These are phyloP conservation scores for Grigorovia yakushimaensis DNA, from an alignment of 805 yeast genomes.

Conservation along the genomic window DNA sequence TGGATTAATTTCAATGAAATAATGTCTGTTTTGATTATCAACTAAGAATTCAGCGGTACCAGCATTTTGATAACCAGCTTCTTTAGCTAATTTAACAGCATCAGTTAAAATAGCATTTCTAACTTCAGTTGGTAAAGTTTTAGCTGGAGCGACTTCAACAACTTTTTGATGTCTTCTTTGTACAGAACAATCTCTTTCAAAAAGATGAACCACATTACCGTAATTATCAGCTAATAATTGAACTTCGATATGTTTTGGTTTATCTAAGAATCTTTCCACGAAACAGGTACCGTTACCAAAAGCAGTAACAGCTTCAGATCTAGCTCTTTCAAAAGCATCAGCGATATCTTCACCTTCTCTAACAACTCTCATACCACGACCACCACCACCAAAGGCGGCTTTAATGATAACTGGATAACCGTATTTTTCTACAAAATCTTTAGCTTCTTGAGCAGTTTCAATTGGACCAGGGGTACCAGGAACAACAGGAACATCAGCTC, in stretches of 20 bases:
- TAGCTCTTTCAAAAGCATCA: constrained; percentile 90
- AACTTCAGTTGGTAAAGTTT: constrained; percentile 69
- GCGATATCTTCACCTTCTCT: constrained; percentile 87
- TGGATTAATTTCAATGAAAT: constrained; percentile 96
- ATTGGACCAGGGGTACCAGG: constrained; percentile 99
- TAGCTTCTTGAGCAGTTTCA: constrained; percentile 67
- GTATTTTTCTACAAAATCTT: constrained; percentile 65
- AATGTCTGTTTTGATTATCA: constrained; percentile 87
- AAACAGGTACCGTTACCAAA: constrained; percentile 98
- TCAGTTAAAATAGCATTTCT: constrained; percentile 90
- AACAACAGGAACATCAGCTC: constrained; percentile 80
- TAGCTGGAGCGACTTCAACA: constrained; percentile 97
- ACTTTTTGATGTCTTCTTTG: constrained; percentile 99
- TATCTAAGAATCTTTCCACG: constrained; percentile 89
- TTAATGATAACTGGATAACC: constrained; percentile 96
- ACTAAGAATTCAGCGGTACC: constrained; percentile 98
- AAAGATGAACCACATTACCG: constrained; percentile 91
- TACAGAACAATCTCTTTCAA: constrained; percentile 98
- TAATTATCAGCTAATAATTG: constrained; percentile 88
- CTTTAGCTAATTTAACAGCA: constrained; percentile 84
- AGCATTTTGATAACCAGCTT: constrained; percentile 89
- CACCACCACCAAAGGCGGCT: constrained; percentile 99
- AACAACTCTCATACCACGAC: constrained; percentile 99
- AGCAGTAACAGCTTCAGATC: constrained; percentile 89
- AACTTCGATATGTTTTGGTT: constrained; percentile 96